Base-by-base conservation (phyloP, 2,329 filamentous ascomycete species). In the Hypoxylon sp. region DNA sequence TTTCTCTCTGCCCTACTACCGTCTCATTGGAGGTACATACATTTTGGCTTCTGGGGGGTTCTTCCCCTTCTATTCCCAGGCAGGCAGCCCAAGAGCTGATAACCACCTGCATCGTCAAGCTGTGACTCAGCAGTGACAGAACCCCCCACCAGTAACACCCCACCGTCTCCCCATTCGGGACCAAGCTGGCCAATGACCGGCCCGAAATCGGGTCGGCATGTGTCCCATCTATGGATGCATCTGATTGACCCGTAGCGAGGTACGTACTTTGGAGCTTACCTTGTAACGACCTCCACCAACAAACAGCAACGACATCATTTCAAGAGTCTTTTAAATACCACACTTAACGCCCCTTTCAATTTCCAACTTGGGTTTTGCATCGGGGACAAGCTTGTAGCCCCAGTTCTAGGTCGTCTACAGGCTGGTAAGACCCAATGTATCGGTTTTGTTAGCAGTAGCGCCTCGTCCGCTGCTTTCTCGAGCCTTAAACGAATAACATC, bases 401-500 rank as follows among this genome's bases (percentile, higher is more conserved):
- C 17, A 56, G 34, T 30, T 51, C 19, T 30, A 60, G 49, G 58
- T 60, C 34, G 49, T 51, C 36, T 21, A 28, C 28, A 48, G 48
- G 48, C 41, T 60, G 48, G 56, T 53, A 51, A 57, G 48, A 57
- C 50, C 69, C 68, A 60, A 76, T 76, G 75, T 58, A 67, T 73
- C 72, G 68, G 63, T 43, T 67, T 49, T 70, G 62, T 62, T 63
- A 65, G 57, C 62, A 72, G 66, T 74, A 76, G 74, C 75, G 68
- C 65, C 51, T 52, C 52, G 68, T 68, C 43, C 68, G 70, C 69
- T 68, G 55, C 69, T 66, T 68, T 56, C 51, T 48, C 60, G 41
- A 62, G 57, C 61, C 45, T 68, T 19, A 36, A 65, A 55, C 30
- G 23, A 17, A 46, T 48, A 48, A 48, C 9, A 45, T n/a, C 14